Base-by-base conservation (phyloP, 257 asterid species). In the Vinca minor region DNA sequence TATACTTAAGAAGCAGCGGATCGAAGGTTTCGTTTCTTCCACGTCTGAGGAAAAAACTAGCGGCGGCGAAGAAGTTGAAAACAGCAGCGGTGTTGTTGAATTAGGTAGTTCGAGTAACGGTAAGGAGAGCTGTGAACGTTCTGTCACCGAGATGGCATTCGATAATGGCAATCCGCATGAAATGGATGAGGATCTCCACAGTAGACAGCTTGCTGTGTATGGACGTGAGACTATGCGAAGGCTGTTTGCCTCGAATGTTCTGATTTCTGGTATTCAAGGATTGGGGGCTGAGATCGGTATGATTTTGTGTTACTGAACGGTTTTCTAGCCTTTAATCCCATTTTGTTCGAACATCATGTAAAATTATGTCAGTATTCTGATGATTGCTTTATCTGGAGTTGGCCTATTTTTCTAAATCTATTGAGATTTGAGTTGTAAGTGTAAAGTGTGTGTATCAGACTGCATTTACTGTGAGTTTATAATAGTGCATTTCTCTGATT, bases 101-200 rank as follows among this genome's bases (percentile, higher is more conserved):
- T 75, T 70, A 39, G 71, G 65, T 13, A 64, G 79, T 47, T 60
- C 62, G 71, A 76, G 73, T 25, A 73, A 60, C 78, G 76, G 75
- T 66, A 78, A 74, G 74, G 56, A 72, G 52, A 76, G 65, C 73
- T 74, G 73, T 64, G 85, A 81, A 48, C 81, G 48, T 39, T 81
- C 86, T 0, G 70, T 85, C 61, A 73, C 84, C 11, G 88, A 87
- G 8, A 92, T 92, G 98, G 97, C 94, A 18, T 89, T 89, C 65
- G 87, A 83, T 75, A 75, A 87, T 69, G 98, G 95, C 6, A 89
- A 77, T 62, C 77, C 85, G 2, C 82, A 76, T 29, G 98, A 89
- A 72, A 89, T 92, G 21, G 97, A 92, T 65, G 98, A 92, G 80
- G 97, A 89, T 85, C 94, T 92, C 67, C 98, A 93, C 76, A 93